Evolutionary conservation across 352 stramenopile species (phyloP).

Genomic region (Phytophthora pisi): DNA sequence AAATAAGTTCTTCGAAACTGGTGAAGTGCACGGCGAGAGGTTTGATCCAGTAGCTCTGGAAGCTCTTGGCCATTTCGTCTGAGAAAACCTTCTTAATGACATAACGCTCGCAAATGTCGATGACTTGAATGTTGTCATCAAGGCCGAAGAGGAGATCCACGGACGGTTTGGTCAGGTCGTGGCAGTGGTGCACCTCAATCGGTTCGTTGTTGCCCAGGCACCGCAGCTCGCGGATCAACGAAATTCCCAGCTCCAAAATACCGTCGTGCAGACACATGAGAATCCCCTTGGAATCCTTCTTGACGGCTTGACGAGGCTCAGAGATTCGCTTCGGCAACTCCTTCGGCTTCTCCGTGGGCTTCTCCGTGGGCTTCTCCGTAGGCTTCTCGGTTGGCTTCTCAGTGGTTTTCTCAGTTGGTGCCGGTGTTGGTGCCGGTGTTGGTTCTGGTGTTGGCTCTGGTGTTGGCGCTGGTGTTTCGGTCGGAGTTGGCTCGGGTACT

Average conservation of each 20-base stretch:
- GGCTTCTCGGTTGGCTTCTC: constrained; percentile 17
- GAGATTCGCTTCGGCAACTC: constrained; percentile 26
- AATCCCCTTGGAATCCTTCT: constrained; percentile 44
- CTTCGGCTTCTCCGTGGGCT: constrained; percentile 22
- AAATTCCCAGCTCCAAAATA: constrained; percentile 49
- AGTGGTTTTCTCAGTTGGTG: constrained; percentile 3
- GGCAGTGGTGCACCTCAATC: constrained; percentile 66
- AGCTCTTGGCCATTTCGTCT: constrained; percentile 33
- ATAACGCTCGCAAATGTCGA: constrained; percentile 51
- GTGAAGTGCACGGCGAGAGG: constrained; percentile 53
- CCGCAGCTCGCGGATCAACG: constrained; percentile 56
- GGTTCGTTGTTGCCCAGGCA: constrained; percentile 53
- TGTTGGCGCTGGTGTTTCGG: constrained; percentile 3
- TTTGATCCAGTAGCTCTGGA: constrained; percentile 58
- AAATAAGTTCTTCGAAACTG: constrained; percentile 52
- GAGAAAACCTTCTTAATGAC: constrained; percentile 35
- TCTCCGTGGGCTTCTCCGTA: constrained; percentile 16
- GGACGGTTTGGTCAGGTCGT: constrained; percentile 44
- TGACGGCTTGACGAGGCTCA: constrained; percentile 34
- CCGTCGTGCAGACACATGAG: constrained; percentile 51
- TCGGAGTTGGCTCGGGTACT: neutral
- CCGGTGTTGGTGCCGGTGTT: constrained; percentile 1
- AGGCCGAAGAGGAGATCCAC: constrained; percentile 37
- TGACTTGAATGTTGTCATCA: constrained; percentile 48
- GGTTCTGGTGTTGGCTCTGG: constrained; percentile 2